Evolutionary conservation across 2,329 filamentous ascomycete genomes (phyloP).

Genomic region (Penicillium sp.): DNA sequence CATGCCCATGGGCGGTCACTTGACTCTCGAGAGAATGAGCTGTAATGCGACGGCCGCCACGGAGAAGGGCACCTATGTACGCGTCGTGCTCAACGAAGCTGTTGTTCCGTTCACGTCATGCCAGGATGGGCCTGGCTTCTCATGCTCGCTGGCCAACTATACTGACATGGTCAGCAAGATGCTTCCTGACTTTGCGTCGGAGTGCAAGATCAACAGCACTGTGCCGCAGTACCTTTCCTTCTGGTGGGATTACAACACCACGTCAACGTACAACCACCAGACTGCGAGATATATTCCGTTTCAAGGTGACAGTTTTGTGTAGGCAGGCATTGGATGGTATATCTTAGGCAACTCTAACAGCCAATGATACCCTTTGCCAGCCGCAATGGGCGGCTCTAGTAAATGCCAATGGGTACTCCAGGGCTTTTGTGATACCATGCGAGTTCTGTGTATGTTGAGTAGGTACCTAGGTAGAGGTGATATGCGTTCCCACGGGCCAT

Average conservation of each 20-base stretch:
- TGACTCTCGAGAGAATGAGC: conserved; percentile 23
- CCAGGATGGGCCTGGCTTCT: conserved; percentile 19
- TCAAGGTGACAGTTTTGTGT: background rate
- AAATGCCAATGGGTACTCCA: background rate
- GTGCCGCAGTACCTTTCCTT: conserved; percentile 15
- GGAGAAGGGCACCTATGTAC: conserved; percentile 16
- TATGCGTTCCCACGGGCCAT: too few relatives aligned
- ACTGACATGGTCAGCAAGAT: conserved; percentile 4
- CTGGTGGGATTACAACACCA: conserved; percentile 19
- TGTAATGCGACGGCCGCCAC: conserved; percentile 16
- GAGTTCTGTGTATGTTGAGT: background rate
- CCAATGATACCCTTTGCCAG: background rate
- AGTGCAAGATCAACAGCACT: conserved; percentile 12
- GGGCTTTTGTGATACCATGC: background rate
- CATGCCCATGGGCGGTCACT: conserved; percentile 19
- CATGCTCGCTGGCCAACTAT: conserved; percentile 15
- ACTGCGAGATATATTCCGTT: conserved; percentile 4
- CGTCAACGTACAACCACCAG: conserved; percentile 4
- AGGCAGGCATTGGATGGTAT: background rate
- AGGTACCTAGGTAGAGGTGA: background rate
- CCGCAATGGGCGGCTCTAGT: too few relatives aligned
- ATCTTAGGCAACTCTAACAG: background rate
- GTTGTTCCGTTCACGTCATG: conserved; percentile 17
- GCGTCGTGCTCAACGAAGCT: conserved; percentile 22
- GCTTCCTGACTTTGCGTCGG: conserved; percentile 7